A percentile compares a stretch with the other conserved stretches of the same genome.
These are phyloP conservation scores for Yamadazyma sp. DNA, from an alignment of 805 yeast species.

Conservation along the genomic window DNA sequence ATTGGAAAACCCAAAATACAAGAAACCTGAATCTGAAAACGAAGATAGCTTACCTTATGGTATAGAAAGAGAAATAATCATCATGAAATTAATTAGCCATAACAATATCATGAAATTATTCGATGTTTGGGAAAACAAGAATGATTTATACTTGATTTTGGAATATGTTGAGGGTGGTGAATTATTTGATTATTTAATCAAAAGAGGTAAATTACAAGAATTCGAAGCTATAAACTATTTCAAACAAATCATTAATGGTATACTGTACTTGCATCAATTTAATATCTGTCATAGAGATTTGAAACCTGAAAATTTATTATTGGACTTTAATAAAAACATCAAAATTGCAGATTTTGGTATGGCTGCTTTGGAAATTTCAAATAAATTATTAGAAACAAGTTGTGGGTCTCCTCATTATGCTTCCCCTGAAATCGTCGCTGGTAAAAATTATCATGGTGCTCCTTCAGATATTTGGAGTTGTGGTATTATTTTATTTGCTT, in stretches of 20 bases:
- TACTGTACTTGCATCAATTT: constrained; percentile 79
- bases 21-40: constrained; percentile 17
- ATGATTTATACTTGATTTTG: constrained; percentile 77
- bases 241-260: constrained; percentile 79
- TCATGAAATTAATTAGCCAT: constrained; percentile 77
- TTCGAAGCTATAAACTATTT: constrained; percentile 87
- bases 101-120: constrained; percentile 75
- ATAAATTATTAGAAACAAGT: constrained; percentile 82
- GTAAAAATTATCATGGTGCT: constrained; percentile 92
- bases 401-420: constrained; percentile 99
- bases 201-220: constrained; percentile 84
- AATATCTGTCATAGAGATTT: constrained; percentile 87
- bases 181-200: constrained; percentile 85
- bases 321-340: constrained; percentile 82
- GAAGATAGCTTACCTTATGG: constrained; percentile 65
- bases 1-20: constrained; percentile 45
- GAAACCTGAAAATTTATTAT: constrained; percentile 74
- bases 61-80: constrained; percentile 81
- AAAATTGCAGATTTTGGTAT: constrained; percentile 98
- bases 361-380: constrained; percentile 92
- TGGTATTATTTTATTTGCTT: constrained; percentile 91
- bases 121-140: constrained; percentile 86
- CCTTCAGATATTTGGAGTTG: constrained; percentile 98
- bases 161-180: constrained; percentile 99
- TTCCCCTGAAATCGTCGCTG: constrained; percentile 96